A percentile compares a stretch with the other conserved stretches of the same genome.
Conservation (phyloP, 2,329 filamentous ascomycete species). For the Fusarium continuum region DNA sequence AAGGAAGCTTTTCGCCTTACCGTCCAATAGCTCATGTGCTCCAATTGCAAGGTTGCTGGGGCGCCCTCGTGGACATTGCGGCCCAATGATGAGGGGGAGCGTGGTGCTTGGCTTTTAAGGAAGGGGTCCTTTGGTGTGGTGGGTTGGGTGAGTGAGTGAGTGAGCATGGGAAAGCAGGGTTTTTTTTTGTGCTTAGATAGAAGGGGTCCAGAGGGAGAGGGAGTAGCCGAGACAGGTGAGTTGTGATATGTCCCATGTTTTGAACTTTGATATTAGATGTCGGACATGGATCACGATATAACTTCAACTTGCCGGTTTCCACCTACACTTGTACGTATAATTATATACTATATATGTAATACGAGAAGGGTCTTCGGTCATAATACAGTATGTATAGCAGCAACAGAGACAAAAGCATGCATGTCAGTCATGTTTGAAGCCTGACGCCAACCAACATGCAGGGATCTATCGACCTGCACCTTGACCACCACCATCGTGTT, state of each 20-base stretch:
- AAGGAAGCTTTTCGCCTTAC: too few species aligned
- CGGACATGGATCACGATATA: not conserved
- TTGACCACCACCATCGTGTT: constrained; percentile 9
- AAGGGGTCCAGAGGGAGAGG: too few species aligned
- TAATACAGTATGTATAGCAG: constrained; percentile 3
- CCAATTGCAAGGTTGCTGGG: constrained; percentile 13
- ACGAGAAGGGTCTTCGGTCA: constrained; percentile 10
- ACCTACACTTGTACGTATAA: not conserved
- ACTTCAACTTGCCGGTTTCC: not conserved
- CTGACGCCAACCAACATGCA: constrained; percentile 27
- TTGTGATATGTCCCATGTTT: not conserved
- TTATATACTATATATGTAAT: constrained; percentile 9
- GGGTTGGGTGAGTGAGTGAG: constrained; percentile 37
- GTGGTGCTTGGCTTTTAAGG: constrained; percentile 8
- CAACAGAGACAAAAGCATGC: constrained; percentile 1
- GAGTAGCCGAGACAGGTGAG: constrained; percentile 24
- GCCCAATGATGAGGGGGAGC: constrained; percentile 37
- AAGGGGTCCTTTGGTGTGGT: constrained; percentile 31
- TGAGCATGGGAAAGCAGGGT: constrained; percentile 7
- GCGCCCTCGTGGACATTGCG: constrained; percentile 33
- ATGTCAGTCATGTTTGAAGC: constrained; percentile 23
- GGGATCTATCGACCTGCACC: constrained; percentile 38
- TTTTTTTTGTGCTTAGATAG: too few species aligned
- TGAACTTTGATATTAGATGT: not conserved
- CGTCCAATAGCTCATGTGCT: constrained; percentile 9